Evolutionary conservation across 2,329 filamentous ascomycete genomes (phyloP), one percentile per base, ranked within the genome.

Genomic region (Fusarium agapanthi): DNA sequence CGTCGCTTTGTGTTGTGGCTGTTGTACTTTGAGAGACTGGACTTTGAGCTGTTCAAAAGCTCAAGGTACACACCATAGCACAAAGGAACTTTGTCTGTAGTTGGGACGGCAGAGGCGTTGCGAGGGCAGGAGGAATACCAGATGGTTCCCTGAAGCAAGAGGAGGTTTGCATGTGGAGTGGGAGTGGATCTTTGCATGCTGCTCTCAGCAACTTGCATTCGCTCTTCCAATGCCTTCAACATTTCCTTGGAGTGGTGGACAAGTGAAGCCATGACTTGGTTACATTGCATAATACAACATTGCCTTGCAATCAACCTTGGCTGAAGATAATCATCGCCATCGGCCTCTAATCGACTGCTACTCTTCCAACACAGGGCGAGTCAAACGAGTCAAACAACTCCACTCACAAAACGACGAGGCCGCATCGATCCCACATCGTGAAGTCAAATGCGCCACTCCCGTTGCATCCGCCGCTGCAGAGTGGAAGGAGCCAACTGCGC

Each of bases 381-480:
- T 44, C 45, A 53, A 51, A 26, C 22, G 34, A 51, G 24, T n/a
- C 26, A 45, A 69, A 51, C 57, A 41, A 57, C 44, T 64, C 66
- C 66, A 65, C 65, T 54, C 35, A 69, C 66, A 47, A 68, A 53
- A 69, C 28, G 24, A 58, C 69, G 64, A 74, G 64, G 62, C 63
- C 58, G 51, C 54, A 47, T 59, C 58, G 32, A 60, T 73, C 62
- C 50, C 57, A 64, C 68, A 65, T 55, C 41, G 40, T 47, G 58
- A 40, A 62, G 69, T 50, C 24, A 37, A 50, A 50, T 75, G 66
- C 69, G 72, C 72, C 72, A 73, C 69, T 65, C 40, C 72, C 69
- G 66, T 74, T 58, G 61, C 57, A 67, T 68, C 68, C 68, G 64
- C 61, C 22, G 51, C 51, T 61, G 45, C 45, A 66, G 51, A 47